Percentiles rank a stretch among this genome's conserved stretches.
phyloP scores from a whole-genome alignment of 2,329 filamentous ascomycete genomes.

The Aspergillus calidoustus region DNA sequence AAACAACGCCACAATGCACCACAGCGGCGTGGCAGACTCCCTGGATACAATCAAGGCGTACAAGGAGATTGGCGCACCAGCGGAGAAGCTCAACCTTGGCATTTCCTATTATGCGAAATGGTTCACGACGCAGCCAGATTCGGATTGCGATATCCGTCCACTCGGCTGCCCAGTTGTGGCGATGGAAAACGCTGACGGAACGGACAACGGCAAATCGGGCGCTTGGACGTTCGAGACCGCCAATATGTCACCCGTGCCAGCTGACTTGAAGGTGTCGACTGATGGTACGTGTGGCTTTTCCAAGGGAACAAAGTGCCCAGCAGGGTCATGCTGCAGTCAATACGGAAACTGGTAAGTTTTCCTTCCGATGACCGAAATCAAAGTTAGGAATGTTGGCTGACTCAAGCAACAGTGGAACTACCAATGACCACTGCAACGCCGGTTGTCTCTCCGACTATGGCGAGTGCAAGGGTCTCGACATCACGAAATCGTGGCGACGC shows the following conservation, averaged over 20 bases:
- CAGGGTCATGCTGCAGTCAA: conserved; percentile 40
- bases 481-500: conserved; percentile 61
- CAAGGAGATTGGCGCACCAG: conserved; percentile 58
- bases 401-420: conserved; percentile 34
- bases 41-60: conserved; percentile 63
- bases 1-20: conserved; percentile 66
- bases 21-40: conserved; percentile 65
- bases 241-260: conserved; percentile 30
- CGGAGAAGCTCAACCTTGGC: conserved; percentile 65
- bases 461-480: conserved; percentile 51
- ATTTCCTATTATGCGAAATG: conserved; percentile 73
- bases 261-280: conserved; percentile 29
- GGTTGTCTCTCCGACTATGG: conserved; percentile 47
- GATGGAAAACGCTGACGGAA: conserved; percentile 65
- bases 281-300: conserved; percentile 41
- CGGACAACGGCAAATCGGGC: conserved; percentile 60
- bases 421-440: conserved; percentile 36
- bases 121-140: conserved; percentile 60
- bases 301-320: conserved; percentile 35
- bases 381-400: conserved; percentile 11
- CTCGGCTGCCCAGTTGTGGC: conserved; percentile 63
- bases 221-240: conserved; percentile 54
- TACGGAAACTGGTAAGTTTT: conserved; percentile 42
- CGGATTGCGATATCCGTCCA: conserved; percentile 51
- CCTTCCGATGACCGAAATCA: background rate